A percentile compares a stretch with the other conserved stretches of the same genome.
phyloP scores from a whole-genome alignment of 768 basidiomycete species.

The Suillus luteus region DNA sequence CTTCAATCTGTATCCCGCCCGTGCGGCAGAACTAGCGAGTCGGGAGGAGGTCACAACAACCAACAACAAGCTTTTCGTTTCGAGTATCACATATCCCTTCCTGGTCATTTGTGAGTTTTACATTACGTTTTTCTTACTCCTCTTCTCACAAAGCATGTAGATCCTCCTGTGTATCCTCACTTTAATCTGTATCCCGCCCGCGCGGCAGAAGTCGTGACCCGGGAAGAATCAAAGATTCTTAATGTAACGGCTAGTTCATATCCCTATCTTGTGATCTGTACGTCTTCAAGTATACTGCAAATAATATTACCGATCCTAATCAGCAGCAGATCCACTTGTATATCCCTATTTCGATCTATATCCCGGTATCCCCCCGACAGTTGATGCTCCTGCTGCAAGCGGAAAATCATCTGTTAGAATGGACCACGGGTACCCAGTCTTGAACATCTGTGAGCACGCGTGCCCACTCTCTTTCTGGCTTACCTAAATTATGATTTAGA shows the following conservation, averaged over 20 bases:
- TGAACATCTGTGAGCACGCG: slow-evolving; percentile 17
- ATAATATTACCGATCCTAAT: slow-evolving; percentile 7
- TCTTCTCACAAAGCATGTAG: slow-evolving; percentile 25
- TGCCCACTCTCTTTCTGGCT: slow-evolving; percentile 20
- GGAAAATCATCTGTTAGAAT: slow-evolving; percentile 5
- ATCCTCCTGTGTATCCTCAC: slow-evolving; percentile 40
- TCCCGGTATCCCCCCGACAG: slow-evolving; percentile 15
- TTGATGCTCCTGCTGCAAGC: neutral
- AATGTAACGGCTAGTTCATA: slow-evolving; percentile 2
- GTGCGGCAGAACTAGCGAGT: slow-evolving; percentile 19
- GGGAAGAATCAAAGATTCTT: neutral
- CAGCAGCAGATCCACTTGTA: slow-evolving; percentile 39
- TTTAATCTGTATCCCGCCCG: slow-evolving; percentile 31
- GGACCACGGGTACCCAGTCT: slow-evolving; percentile 17
- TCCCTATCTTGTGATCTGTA: slow-evolving; percentile 14
- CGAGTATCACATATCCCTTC: slow-evolving; percentile 16
- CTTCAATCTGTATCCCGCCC: slow-evolving; percentile 29
- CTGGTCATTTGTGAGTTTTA: slow-evolving; percentile 18
- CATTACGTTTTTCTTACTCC: neutral
- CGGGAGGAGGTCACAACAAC: neutral
- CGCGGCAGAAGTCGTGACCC: slow-evolving; percentile 19
- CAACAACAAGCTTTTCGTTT: neutral
- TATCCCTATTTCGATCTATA: slow-evolving; percentile 36
- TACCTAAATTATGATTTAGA: slow-evolving; percentile 11
- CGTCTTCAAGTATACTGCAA: slow-evolving; percentile 5